Conservation (phyloP, 2,329 filamentous ascomycete genomes). For the Claviceps purpurea region DNA sequence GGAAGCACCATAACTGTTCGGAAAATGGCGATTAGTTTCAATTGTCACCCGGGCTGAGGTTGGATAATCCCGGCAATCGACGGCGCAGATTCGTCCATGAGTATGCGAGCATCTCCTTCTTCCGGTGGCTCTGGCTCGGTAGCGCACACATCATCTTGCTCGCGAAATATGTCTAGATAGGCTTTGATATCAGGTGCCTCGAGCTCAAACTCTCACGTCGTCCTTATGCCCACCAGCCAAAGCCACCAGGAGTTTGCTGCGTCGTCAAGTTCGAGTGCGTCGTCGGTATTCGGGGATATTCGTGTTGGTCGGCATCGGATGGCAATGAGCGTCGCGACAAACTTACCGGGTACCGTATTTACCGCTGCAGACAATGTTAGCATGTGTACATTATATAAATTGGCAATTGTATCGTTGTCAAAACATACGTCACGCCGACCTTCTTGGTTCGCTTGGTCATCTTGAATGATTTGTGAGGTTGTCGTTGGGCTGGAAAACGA, state of each 20-base stretch:
- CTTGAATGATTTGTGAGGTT: slow-evolving; percentile 40
- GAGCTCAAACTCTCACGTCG: not conserved
- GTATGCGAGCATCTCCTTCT: not conserved
- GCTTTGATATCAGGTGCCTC: not conserved
- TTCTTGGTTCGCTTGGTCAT: slow-evolving; percentile 96
- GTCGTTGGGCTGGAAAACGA: slow-evolving; percentile 20
- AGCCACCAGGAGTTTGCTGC: not conserved
- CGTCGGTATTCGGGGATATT: not conserved
- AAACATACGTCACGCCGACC: slow-evolving; percentile 74
- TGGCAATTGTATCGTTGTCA: not conserved
- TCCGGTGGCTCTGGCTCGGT: not conserved
- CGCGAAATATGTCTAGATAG: not conserved
- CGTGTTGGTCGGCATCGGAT: not conserved
- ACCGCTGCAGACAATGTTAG: slow-evolving; percentile 32
- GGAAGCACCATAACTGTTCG: slow-evolving; percentile 83
- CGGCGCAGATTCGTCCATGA: not conserved
- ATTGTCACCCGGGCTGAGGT: no score
- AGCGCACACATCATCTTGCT: not conserved
- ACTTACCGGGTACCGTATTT: slow-evolving; percentile 95
- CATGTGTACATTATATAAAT: slow-evolving; percentile 8
- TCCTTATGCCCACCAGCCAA: not conserved
- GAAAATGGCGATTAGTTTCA: not conserved
- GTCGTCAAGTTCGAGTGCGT: slow-evolving; percentile 1
- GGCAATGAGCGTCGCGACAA: not conserved
- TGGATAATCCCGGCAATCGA: not conserved